Evolutionary conservation across 2,329 filamentous ascomycete genomes (phyloP).

Genomic region (Chrysoporthe deuterocubensis): DNA sequence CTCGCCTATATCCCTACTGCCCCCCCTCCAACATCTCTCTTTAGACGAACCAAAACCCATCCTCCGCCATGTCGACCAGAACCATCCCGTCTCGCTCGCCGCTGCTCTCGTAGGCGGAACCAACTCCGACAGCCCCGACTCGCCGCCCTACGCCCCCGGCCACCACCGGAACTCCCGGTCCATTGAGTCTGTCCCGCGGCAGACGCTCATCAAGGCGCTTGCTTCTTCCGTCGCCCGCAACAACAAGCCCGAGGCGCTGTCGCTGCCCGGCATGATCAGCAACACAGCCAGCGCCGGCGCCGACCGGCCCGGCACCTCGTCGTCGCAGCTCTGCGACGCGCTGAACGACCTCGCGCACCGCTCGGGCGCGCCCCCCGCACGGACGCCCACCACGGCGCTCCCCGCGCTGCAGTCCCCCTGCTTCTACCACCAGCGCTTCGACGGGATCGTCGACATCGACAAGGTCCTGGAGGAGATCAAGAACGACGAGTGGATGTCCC

Average conservation of each 20-base stretch:
- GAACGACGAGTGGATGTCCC: constrained; percentile 86
- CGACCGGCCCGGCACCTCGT: constrained; percentile 49
- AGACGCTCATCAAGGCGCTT: constrained; percentile 82
- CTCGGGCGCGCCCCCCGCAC: constrained; percentile 18
- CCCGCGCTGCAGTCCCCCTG: constrained; percentile 85
- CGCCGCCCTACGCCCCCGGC: constrained; percentile 33
- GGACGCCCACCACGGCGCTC: constrained; percentile 54
- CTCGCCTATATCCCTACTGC: constrained; percentile 22
- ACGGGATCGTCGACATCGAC: constrained; percentile 92
- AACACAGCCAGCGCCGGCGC: constrained; percentile 40
- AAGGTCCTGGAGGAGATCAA: constrained; percentile 94
- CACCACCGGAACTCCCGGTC: constrained; percentile 59
- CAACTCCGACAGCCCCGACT: constrained; percentile 39
- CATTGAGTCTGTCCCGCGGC: constrained; percentile 71
- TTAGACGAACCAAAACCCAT: constrained; percentile 21
- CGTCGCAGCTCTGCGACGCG: constrained; percentile 67
- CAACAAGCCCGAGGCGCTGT: constrained; percentile 65
- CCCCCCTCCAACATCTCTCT: constrained; percentile 21
- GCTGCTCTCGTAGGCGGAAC: constrained; percentile 28
- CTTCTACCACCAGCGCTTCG: constrained; percentile 97
- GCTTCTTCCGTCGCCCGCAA: constrained; percentile 63
- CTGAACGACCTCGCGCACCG: constrained; percentile 57
- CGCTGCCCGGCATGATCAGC: constrained; percentile 63
- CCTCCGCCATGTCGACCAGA: constrained; percentile 29
- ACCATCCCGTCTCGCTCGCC: constrained; percentile 23